A percentile compares a stretch with the other conserved stretches of the same genome.
These are phyloP conservation scores for Ustilago shanxiensis DNA, from an alignment of 1,284 basidiomycete genomes.

Conservation along the genomic window DNA sequence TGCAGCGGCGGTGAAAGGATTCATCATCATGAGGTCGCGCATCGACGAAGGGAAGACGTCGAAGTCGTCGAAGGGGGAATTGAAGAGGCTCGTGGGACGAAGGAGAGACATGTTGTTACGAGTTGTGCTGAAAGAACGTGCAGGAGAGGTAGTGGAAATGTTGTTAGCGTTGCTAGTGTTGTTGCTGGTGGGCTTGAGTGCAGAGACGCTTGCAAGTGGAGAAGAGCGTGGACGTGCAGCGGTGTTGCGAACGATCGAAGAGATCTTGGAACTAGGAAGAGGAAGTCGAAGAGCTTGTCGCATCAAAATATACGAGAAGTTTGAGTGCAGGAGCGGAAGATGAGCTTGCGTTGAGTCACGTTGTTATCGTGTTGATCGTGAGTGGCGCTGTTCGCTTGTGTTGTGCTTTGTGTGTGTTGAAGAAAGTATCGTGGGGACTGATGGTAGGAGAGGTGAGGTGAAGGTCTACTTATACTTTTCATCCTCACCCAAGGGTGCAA, in stretches of 20 bases:
- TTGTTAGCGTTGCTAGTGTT: constrained; percentile 5
- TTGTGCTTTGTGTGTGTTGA: constrained; percentile 3
- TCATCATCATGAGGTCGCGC: constrained; percentile 36
- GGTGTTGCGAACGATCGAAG: constrained; percentile 33
- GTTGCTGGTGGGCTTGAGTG: constrained; percentile 13
- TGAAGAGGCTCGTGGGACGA: constrained; percentile 40
- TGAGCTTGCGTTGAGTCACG: constrained; percentile 1
- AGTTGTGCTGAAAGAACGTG: constrained; percentile 21
- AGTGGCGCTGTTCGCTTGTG: not conserved
- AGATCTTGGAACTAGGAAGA: constrained; percentile 34
- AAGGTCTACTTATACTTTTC: constrained; percentile 25
- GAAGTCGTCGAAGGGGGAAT: constrained; percentile 47
- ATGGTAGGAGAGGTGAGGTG: not conserved
- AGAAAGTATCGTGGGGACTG: too few species aligned
- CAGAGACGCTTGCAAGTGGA: constrained; percentile 19
- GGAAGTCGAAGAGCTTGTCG: constrained; percentile 49
- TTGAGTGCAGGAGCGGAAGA: not conserved
- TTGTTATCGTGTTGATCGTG: constrained; percentile 5
- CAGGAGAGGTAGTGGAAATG: not conserved
- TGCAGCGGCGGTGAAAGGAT: constrained; percentile 24
- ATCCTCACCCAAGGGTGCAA: not conserved
- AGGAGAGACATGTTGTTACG: constrained; percentile 44
- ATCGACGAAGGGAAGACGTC: constrained; percentile 39
- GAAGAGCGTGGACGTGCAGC: constrained; percentile 22
- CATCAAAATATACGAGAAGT: constrained; percentile 21